Conservation (phyloP, 352 stramenopile genomes). For the Phytophthora megakarya region DNA sequence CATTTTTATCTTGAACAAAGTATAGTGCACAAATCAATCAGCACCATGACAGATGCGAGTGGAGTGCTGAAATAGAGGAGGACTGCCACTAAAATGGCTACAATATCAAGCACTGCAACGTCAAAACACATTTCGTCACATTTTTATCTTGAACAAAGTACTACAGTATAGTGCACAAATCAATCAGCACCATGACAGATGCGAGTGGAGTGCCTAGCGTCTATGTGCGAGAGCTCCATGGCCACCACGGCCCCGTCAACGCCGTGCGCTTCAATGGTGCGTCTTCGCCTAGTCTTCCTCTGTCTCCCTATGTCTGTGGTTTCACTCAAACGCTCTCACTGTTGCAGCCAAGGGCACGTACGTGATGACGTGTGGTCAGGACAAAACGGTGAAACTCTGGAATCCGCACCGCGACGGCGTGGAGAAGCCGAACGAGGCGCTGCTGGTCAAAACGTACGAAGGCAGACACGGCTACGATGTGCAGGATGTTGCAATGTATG, state of each 20-base stretch:
- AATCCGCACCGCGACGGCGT: constrained; percentile 83
- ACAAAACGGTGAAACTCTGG: constrained; percentile 87
- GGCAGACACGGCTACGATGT: constrained; percentile 89
- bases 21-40: constrained; percentile 1
- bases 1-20: constrained; percentile 25
- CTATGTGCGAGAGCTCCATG: constrained; percentile 58
- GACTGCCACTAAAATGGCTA: constrained; percentile 24
- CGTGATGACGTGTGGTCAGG: constrained; percentile 89
- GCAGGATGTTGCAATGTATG: constrained; percentile 89
- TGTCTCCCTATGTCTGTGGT: not conserved
- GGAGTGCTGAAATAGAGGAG: constrained; percentile 30
- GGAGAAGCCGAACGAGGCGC: constrained; percentile 58
- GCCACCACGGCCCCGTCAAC: constrained; percentile 76
- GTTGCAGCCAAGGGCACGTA: constrained; percentile 84
- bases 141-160: constrained; percentile 28
- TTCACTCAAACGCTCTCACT: not conserved
- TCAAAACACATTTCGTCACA: not conserved
- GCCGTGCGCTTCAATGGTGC: constrained; percentile 85
- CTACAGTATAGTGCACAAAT: too few relatives aligned
- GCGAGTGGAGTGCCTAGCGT: constrained; percentile 44
- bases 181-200: not conserved
- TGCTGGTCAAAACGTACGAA: constrained; percentile 88
- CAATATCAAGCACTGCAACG: constrained; percentile 30
- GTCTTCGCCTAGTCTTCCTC: not conserved
- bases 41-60: constrained; percentile 15